These are phyloP conservation scores for Aspergillus campestris DNA, from an alignment of 495 filamentous ascomycete genomes.

Conservation along the genomic window DNA sequence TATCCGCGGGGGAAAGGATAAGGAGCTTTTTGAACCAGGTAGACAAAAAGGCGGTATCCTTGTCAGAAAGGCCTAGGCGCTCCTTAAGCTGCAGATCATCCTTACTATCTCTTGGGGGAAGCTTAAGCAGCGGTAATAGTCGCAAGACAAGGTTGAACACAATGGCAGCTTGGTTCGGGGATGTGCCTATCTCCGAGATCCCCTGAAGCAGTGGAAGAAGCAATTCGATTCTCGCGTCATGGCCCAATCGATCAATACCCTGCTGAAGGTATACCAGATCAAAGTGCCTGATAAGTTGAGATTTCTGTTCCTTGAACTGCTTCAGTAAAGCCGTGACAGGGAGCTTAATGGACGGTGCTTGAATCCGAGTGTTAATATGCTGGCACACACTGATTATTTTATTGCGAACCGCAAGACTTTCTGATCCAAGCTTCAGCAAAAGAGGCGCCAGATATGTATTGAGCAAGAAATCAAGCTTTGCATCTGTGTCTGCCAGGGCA, in stretches of 20 bases:
- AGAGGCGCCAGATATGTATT: conserved; percentile 73
- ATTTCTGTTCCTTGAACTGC: conserved; percentile 76
- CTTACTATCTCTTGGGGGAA: conserved; percentile 66
- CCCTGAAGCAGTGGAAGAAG: conserved; percentile 64
- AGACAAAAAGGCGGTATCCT: conserved; percentile 68
- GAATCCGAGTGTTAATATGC: conserved; percentile 68
- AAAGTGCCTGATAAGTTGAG: conserved; percentile 72
- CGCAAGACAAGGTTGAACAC: conserved; percentile 81
- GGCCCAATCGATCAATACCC: conserved; percentile 61
- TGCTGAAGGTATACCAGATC: conserved; percentile 86
- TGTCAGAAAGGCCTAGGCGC: conserved; percentile 54
- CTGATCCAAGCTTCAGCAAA: conserved; percentile 75
- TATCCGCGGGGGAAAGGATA: conserved; percentile 47
- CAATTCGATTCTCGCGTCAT: conserved; percentile 56
- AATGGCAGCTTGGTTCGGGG: conserved; percentile 53
- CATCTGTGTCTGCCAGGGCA: conserved; percentile 74
- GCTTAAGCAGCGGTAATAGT: conserved; percentile 57
- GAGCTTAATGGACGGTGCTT: conserved; percentile 62
- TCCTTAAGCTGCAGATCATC: conserved; percentile 65
- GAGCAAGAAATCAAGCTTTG: conserved; percentile 67
- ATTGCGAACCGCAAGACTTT: conserved; percentile 69
- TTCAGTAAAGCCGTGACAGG: conserved; percentile 76
- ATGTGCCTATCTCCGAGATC: conserved; percentile 57
- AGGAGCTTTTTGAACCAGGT: conserved; percentile 73
- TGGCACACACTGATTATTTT: conserved; percentile 71